Base-by-base conservation (phyloP, 345 rosid genomes). In the Erucastrum elatum region DNA sequence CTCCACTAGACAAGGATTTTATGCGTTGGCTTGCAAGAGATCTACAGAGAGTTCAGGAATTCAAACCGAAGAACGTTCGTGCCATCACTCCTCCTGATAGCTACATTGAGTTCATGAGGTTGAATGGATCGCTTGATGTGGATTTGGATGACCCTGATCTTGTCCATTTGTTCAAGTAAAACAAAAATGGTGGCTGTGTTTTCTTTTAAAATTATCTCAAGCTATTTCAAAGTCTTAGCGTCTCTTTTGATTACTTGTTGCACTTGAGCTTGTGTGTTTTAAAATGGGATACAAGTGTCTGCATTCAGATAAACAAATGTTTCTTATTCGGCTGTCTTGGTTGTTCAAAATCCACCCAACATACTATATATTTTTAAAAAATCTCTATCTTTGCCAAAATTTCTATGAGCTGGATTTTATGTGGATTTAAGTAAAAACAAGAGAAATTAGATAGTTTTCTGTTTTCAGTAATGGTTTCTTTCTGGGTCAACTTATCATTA, bases 71-170 rank as follows among this genome's bases (percentile, higher is more conserved):
- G 41, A 87, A 87, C 37, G 80, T 81, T 26, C 75, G 78, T 5
- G 79, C 94, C 0, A 81, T 93, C 64, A 84, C 83, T 69, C 97
- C 98, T 15, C 97, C 94, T 0, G 95, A 91, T 81, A 90, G 80
- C 53, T 91, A 91, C 80, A 74, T 87, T 4, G 90, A 87, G 76
- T 83, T 78, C 77, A 90, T 90, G 97, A 82, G 80, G 49, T 70
- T 87, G 64, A 84, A 90, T 60, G 95, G 97, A 41, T 83, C 81
- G 86, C 76, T 91, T 76, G 94, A 90, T 76, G 87, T 88, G 72
- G 86, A 84, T 81, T 76, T 90, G 84, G 86, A 93, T 66, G 97
- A 93, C 79, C 97, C 93, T 64, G 91, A 88, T 80, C 83, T 91
- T 4, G 87, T 88, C 31, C 93, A 91, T 83, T 39, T 93, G 85